These are phyloP conservation scores for Sclerotinia minor DNA, from an alignment of 2,329 filamentous ascomycete genomes.

Conservation along the genomic window DNA sequence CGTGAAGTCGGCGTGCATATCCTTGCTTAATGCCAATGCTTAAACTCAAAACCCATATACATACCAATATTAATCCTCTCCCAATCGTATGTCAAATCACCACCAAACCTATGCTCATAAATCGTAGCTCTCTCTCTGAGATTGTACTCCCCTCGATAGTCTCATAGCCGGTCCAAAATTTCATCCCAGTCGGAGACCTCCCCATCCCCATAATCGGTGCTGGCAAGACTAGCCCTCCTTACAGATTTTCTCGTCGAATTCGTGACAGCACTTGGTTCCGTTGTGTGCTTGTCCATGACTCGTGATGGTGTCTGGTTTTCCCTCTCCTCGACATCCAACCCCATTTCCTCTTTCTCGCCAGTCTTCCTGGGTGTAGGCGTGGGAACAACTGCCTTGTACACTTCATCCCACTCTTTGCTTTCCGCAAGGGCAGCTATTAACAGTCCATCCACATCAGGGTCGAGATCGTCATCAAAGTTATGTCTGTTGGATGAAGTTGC, in stretches of 20 bases:
- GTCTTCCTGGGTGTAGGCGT: not conserved
- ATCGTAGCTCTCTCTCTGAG: not conserved
- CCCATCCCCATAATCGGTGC: conserved; percentile 40
- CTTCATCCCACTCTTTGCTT: conserved; percentile 12
- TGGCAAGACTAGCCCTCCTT: conserved; percentile 26
- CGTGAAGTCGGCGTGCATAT: not conserved
- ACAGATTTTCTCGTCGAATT: conserved; percentile 24
- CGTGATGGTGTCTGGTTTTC: not conserved
- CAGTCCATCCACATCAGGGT: not conserved
- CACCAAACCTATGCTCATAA: not conserved
- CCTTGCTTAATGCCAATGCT: not conserved
- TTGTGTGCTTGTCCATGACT: not conserved
- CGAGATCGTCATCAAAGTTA: not conserved
- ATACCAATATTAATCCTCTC: not conserved
- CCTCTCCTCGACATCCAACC: not conserved
- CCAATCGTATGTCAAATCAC: not conserved
- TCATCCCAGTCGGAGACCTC: conserved; percentile 7
- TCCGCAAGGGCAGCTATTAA: conserved; percentile 5
- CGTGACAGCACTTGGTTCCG: conserved; percentile 1
- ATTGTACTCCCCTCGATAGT: not conserved
- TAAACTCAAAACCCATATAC: not conserved
- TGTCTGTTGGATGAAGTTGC: conserved; percentile 11
- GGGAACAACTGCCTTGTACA: not conserved
- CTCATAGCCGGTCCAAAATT: not conserved
- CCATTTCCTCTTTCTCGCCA: not conserved